Evolutionary conservation across 2,329 filamentous ascomycete genomes (phyloP).

Genomic region (Parascedosporium putredinis): DNA sequence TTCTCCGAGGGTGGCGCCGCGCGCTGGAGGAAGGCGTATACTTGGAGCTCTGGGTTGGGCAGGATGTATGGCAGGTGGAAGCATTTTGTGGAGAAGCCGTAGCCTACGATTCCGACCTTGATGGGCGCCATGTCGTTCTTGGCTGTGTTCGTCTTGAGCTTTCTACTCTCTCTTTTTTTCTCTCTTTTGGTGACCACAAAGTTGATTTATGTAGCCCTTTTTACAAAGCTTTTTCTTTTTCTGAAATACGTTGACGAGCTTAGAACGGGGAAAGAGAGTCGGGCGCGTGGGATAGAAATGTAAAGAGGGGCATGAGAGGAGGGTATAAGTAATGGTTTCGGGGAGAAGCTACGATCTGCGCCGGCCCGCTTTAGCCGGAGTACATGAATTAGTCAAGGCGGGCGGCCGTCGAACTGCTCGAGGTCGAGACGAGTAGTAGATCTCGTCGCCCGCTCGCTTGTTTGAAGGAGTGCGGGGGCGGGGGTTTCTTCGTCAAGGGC

Average conservation of each 20-base stretch:
- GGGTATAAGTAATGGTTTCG: not conserved
- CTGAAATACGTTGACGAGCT: no score
- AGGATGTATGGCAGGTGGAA: conserved; percentile 37
- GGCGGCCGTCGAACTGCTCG: not conserved
- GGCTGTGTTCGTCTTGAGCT: not conserved
- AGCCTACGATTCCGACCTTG: conserved; percentile 39
- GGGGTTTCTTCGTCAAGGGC: no score
- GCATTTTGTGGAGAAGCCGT: conserved; percentile 35
- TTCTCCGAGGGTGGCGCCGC: conserved; percentile 25
- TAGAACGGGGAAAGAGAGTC: no score
- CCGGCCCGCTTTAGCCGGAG: conserved; percentile 1
- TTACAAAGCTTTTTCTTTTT: no score
- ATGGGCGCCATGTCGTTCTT: conserved; percentile 18
- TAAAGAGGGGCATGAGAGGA: not conserved
- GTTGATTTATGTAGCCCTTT: no score
- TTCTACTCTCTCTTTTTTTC: not conserved
- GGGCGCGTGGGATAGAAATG: no score
- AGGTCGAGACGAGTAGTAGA: no score
- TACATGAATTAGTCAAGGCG: not conserved
- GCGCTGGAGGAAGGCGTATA: conserved; percentile 38
- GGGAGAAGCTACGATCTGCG: not conserved
- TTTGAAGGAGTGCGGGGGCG: no score
- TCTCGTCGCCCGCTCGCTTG: no score
- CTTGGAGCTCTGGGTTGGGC: conserved; percentile 31
- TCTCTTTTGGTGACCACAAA: no score